Evolutionary conservation across 306 rosid genomes (phyloP).

Genomic region (Acacia acuminata): DNA sequence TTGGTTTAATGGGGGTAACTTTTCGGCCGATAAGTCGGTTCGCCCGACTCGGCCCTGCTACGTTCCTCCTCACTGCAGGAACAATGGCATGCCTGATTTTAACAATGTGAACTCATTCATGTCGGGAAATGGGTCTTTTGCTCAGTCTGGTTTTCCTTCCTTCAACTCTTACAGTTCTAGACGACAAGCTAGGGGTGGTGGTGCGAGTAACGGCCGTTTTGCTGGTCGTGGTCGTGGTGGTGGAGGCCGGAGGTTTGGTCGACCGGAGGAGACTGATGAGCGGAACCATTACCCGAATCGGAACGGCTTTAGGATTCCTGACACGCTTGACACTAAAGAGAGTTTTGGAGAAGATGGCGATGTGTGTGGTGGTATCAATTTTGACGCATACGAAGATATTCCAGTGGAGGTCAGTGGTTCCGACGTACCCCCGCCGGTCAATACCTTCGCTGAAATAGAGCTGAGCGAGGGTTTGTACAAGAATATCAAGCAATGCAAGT

Average conservation of each 20-base stretch:
- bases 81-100: neutral
- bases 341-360: neutral
- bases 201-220: neutral
- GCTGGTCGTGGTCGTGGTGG: conserved; percentile 16
- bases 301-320: conserved; percentile 8
- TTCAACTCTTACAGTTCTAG: neutral
- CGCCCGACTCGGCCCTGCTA: conserved; percentile 32
- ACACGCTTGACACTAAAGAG: conserved; percentile 13
- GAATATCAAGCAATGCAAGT: conserved; percentile 70
- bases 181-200: conserved; percentile 29
- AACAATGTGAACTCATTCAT: neutral
- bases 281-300: neutral
- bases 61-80: conserved; percentile 45
- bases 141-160: neutral
- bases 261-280: neutral
- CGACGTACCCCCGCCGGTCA: conserved; percentile 61
- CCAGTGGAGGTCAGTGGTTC: conserved; percentile 77
- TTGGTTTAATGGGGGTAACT: conserved; percentile 35
- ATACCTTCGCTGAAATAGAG: conserved; percentile 57
- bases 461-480: conserved; percentile 52
- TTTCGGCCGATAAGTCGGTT: conserved; percentile 30
- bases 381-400: conserved; percentile 77
- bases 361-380: conserved; percentile 42
- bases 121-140: conserved; percentile 11
- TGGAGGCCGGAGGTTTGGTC: neutral